phyloP scores from a whole-genome alignment of 202 grass and related monocot genomes.

The Alloteropsis angusta region DNA sequence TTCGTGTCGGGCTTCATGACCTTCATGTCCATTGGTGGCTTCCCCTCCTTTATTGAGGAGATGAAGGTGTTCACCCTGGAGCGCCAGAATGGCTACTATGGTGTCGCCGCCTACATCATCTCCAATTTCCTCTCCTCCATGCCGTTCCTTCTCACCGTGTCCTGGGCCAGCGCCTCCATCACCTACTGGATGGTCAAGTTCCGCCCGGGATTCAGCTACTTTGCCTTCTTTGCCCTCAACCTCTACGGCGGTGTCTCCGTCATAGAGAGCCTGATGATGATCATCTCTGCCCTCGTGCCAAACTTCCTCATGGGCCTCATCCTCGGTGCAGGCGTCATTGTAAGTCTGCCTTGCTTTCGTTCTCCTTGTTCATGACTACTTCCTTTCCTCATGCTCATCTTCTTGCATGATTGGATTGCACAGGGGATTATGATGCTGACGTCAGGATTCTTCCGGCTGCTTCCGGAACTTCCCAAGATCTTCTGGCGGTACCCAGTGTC shows the following conservation, averaged over 20 bases:
- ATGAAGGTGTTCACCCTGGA: conserved; percentile 90
- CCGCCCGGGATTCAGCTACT: conserved; percentile 56
- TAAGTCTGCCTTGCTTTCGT: conserved; percentile 15
- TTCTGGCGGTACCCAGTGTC: conserved; percentile 90
- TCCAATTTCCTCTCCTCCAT: conserved; percentile 93
- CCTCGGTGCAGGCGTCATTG: conserved; percentile 84
- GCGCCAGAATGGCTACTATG: conserved; percentile 81
- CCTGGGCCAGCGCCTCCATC: conserved; percentile 56
- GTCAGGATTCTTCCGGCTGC: conserved; percentile 80
- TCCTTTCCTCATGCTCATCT: background rate
- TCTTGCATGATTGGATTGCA: background rate
- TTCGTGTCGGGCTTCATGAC: conserved; percentile 95
- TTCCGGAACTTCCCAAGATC: conserved; percentile 82
- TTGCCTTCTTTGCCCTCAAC: conserved; percentile 57
- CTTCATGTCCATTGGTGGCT: conserved; percentile 98
- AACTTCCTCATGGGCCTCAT: conserved; percentile 96
- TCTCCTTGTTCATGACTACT: too few relatives aligned
- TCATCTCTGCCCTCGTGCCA: conserved; percentile 83
- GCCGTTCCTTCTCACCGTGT: conserved; percentile 66
- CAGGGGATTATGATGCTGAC: conserved; percentile 99
- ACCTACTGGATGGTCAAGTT: conserved; percentile 94
- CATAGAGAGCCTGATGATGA: conserved; percentile 98
- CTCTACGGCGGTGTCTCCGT: conserved; percentile 77
- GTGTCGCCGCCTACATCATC: conserved; percentile 72
- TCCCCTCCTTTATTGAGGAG: conserved; percentile 97